These are phyloP conservation scores for Cetraspora pellucida DNA, from an alignment of 192 early-diverging fungal species.

Conservation along the genomic window DNA sequence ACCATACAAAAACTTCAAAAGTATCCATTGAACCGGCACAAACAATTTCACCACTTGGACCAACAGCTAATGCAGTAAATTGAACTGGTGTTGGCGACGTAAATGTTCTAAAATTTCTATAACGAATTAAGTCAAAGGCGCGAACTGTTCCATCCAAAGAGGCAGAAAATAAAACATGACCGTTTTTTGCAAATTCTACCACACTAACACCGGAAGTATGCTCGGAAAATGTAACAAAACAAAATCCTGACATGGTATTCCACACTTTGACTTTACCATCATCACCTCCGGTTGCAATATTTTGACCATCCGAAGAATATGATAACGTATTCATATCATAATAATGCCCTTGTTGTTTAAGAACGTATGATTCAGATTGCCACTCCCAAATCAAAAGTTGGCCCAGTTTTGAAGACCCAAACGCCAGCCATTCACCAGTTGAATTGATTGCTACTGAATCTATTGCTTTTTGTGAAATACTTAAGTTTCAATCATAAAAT, in stretches of 20 bases:
- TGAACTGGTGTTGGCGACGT: constrained; percentile 94
- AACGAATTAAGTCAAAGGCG: constrained; percentile 96
- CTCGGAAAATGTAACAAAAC: constrained; percentile 96
- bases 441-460: constrained; percentile 85
- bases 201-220: constrained; percentile 81
- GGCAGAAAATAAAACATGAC: constrained; percentile 92
- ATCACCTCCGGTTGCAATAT: constrained; percentile 92
- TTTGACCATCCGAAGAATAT: constrained; percentile 93
- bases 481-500: constrained; percentile 30
- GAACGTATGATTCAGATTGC: constrained; percentile 98
- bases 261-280: constrained; percentile 98
- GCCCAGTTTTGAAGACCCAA: constrained; percentile 88
- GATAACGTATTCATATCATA: constrained; percentile 90
- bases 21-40: constrained; percentile 92
- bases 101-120: constrained; percentile 98
- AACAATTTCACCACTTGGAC: constrained; percentile 95
- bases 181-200: constrained; percentile 89
- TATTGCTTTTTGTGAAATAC: constrained; percentile 94
- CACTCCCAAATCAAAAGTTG: constrained; percentile 99
- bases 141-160: constrained; percentile 97
- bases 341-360: constrained; percentile 99
- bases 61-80: constrained; percentile 91
- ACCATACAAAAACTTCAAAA: constrained; percentile 99
- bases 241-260: constrained; percentile 95
- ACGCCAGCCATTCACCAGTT: constrained; percentile 96